Base-by-base conservation (phyloP, 768 basidiomycete species). In the Calocybe gangraenosa region DNA sequence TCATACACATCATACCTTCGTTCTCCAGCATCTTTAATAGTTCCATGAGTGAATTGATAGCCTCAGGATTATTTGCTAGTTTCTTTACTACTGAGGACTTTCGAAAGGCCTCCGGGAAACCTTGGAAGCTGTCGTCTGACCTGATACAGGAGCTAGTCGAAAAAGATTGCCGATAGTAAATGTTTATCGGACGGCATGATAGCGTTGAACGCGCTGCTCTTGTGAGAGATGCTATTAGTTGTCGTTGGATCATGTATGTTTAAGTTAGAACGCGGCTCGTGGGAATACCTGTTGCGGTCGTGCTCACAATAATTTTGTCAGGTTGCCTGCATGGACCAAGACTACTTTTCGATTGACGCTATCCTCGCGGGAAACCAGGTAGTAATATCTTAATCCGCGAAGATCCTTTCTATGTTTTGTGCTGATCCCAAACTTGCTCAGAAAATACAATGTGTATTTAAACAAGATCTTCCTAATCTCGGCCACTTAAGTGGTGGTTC, bases 381-480 rank as follows among this genome's bases (percentile, higher is more conserved):
- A 53, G 11, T 28, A 11, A 28, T 31, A 63, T 42, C 31, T 15
- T 31, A 23, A 15, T 2, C 14, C 22, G 9, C 19, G 15, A 25
- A 43, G 19, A 15, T 43, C 14, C 14, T 11, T 36, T 21, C 35
- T 38, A 28, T 14, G 32, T 40, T 11, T 28, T 11, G 25, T 28
- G 25, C n/a, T n/a, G n/a, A n/a, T n/a, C n/a, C n/a, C n/a, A n/a
- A n/a, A n/a, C n/a, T n/a, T n/a, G 25, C 5, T 5, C 40, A 94
- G 90, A 96, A 92, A 77, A 74, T 97, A 30, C 89, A 92, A 68
- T 96, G 93, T 62, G 91, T 86, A 2, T 95, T 97, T 73, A 87
- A 89, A 55, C 73, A 87, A 35, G 83, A 85, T 46, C 82, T 96
- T 14, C 80, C 83, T 6, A 81, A 83, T 49, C 82, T 96, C 73